phyloP scores from a whole-genome alignment of 2,329 filamentous ascomycete species.

The Pseudogymnoascus sp. region DNA sequence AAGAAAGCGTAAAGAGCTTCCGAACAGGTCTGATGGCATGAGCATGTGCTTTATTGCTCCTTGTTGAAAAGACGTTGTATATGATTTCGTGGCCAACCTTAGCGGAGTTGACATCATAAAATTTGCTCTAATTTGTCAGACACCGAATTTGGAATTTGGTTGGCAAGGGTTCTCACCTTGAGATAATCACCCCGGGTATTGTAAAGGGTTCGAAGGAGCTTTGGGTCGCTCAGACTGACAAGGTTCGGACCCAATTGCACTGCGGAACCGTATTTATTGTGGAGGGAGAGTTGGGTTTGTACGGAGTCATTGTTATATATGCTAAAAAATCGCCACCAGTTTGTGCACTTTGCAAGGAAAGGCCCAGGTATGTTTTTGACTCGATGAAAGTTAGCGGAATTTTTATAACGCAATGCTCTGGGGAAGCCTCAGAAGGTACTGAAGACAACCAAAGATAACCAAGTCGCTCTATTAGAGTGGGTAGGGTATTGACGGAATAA shows the following conservation, averaged over 20 bases:
- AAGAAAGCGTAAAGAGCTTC: constrained; percentile 24
- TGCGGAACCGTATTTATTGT: constrained; percentile 19
- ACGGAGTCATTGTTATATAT: constrained; percentile 17
- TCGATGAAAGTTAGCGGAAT: not conserved
- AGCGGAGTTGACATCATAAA: constrained; percentile 21
- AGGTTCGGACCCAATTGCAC: constrained; percentile 24
- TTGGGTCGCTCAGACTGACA: constrained; percentile 23
- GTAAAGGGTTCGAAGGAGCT: constrained; percentile 17
- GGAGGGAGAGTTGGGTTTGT: constrained; percentile 16
- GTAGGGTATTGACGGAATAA: not conserved
- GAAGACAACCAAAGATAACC: not conserved
- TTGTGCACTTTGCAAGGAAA: constrained; percentile 22
- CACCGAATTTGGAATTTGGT: not conserved
- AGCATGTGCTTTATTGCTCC: constrained; percentile 17
- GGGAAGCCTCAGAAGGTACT: not conserved
- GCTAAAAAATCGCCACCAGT: constrained; percentile 24
- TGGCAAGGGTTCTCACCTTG: constrained; percentile 16
- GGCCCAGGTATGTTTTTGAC: constrained; percentile 22
- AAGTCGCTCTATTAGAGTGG: not conserved
- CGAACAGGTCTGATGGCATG: constrained; percentile 20
- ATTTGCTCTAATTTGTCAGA: constrained; percentile 14
- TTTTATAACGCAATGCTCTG: not conserved
- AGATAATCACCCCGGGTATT: constrained; percentile 15
- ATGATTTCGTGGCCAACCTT: constrained; percentile 17
- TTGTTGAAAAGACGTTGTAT: constrained; percentile 20